Evolutionary conservation across 352 stramenopile genomes (phyloP), one percentile per base, ranked within the genome.

Genomic region (Pilasporangium apinafurcum): DNA sequence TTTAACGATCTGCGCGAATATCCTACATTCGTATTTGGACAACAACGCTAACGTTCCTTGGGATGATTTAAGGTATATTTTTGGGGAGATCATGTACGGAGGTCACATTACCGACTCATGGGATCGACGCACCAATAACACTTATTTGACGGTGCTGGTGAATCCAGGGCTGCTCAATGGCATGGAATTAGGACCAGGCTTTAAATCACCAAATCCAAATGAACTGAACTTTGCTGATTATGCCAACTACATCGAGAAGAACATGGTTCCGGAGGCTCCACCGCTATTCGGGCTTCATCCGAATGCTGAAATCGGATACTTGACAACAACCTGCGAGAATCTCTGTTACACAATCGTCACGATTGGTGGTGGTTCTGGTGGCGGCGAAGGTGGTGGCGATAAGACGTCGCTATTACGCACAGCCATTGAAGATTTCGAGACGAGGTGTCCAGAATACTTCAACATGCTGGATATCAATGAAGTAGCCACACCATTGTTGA

Each of bases 11-110:
- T 98, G 92, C 56, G 79, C 79, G 25, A 97, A 98, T 46, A 96
- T 98, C 32, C 51, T 98, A 21, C 65, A 88, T 40, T 91, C 78
- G 42, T 98, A 98, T 59, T 55, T 98, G 48, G 87, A 98, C 68
- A 93, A 92, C 62, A 97, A 96, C 48, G 55, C 61, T 6, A 74
- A 59, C 34, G 85, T 98, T 37, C 92, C 92, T 10, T 98, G 92
- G 92, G 90, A 98, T 60, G 94, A 98, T 66, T 53, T 98, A 5
- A 83, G 94, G 12, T 98, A 98, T 56, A 86, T 98, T 33, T 97
- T 98, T 56, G 92, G 92, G 24, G 92, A 98, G 62, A 98, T 98
- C 65, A 98, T 98, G 92, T 98, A 98, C 65, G 92, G 92, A 26
- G 92, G 92, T 8, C 92, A 98, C 53, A 98, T 98, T 48, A 98